A percentile compares a stretch with the other conserved stretches of the same genome.
Evolutionary conservation across 345 rosid genomes (phyloP).

Genomic region (Rubroshorea leprosula): DNA sequence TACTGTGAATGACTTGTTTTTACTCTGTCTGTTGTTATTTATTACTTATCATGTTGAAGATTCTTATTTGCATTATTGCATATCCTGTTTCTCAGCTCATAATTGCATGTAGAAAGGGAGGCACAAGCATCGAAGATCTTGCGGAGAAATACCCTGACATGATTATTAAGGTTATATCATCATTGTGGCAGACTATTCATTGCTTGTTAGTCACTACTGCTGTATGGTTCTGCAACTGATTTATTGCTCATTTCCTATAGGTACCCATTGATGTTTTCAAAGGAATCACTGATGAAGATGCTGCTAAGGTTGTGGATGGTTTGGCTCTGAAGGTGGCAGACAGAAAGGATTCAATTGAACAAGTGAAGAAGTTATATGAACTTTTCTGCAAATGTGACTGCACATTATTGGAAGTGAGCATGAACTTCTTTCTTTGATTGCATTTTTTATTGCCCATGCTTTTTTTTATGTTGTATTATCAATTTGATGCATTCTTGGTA

Average conservation of each 20-base stretch:
- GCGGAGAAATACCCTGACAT: constrained; percentile 96
- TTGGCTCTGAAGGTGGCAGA: constrained; percentile 80
- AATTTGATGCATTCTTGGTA: neutral
- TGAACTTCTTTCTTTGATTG: neutral
- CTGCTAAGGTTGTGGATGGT: constrained; percentile 96
- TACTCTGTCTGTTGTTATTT: neutral
- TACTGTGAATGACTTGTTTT: neutral
- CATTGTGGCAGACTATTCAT: constrained; percentile 3
- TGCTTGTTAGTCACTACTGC: neutral
- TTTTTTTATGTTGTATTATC: neutral
- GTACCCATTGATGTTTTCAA: constrained; percentile 90
- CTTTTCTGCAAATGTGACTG: constrained; percentile 82
- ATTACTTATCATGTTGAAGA: neutral
- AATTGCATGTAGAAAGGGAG: constrained; percentile 92
- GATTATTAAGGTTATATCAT: constrained; percentile 77
- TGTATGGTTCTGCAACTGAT: constrained; percentile 13
- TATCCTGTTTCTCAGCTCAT: constrained; percentile 58
- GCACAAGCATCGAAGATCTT: constrained; percentile 99
- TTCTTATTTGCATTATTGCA: neutral
- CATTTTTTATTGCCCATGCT: constrained; percentile 6
- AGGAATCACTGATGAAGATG: constrained; percentile 96
- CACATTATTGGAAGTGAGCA: constrained; percentile 91
- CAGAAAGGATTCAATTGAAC: constrained; percentile 75
- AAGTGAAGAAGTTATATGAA: constrained; percentile 93
- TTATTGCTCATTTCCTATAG: constrained; percentile 32